phyloP scores from a whole-genome alignment of 805 yeast genomes.

The Ogataea dorogensis region DNA sequence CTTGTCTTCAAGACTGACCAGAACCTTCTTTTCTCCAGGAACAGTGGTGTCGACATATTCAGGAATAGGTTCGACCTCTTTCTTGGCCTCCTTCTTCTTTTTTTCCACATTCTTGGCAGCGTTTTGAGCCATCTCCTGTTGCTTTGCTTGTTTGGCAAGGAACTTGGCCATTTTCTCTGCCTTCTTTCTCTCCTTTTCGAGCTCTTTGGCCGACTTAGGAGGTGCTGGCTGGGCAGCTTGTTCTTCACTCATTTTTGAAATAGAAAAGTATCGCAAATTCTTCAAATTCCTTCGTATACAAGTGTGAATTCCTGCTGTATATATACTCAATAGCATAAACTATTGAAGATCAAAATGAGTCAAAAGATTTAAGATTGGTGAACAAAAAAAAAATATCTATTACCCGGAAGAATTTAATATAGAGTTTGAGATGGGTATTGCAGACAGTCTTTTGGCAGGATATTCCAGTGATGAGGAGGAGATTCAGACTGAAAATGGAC shows the following conservation, averaged over 20 bases:
- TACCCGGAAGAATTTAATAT: conserved; percentile 8
- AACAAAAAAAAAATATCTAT: conserved; percentile 7
- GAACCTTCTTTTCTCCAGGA: conserved; percentile 87
- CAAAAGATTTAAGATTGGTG: conserved; percentile 5
- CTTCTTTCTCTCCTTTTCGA: conserved; percentile 63
- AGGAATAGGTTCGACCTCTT: conserved; percentile 73
- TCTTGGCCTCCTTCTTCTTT: conserved; percentile 67
- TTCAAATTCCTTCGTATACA: conserved; percentile 11
- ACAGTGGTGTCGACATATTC: conserved; percentile 80
- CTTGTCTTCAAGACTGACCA: conserved; percentile 86
- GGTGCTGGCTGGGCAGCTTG: conserved; percentile 20
- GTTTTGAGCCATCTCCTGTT: conserved; percentile 55
- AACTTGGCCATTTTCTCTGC: conserved; percentile 61
- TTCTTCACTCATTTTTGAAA: conserved; percentile 28
- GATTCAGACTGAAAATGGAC: not conserved
- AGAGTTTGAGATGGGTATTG: conserved; percentile 35
- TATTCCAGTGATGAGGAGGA: conserved; percentile 36
- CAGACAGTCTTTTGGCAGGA: conserved; percentile 42
- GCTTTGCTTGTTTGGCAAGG: conserved; percentile 77
- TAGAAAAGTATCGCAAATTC: conserved; percentile 13
- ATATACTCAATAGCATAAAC: conserved; percentile 29
- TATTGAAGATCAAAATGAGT: conserved; percentile 10
- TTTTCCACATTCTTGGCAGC: conserved; percentile 42
- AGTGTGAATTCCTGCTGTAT: conserved; percentile 15
- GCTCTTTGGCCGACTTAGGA: conserved; percentile 63